These are phyloP conservation scores for Nothopassalora personata DNA, from an alignment of 2,329 filamentous ascomycete genomes.

Conservation along the genomic window DNA sequence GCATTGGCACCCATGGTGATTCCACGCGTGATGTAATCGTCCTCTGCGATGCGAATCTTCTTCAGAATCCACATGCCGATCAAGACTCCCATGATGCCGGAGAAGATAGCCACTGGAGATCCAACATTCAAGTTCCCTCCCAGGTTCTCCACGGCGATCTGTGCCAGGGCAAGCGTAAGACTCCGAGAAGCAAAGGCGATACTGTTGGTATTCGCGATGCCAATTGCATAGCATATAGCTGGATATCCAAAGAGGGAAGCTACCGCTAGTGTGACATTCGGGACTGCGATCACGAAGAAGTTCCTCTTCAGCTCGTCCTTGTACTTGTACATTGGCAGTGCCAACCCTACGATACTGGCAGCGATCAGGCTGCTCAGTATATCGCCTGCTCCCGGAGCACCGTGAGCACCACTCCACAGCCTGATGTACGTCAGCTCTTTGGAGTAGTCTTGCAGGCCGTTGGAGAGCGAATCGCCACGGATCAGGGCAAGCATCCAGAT, in stretches of 20 bases:
- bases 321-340: constrained; percentile 58
- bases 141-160: constrained; percentile 52
- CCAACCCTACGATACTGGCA: constrained; percentile 54
- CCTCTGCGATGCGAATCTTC: constrained; percentile 51
- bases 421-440: constrained; percentile 51
- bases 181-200: constrained; percentile 54
- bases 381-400: constrained; percentile 52
- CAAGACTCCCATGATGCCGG: constrained; percentile 55
- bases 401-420: constrained; percentile 42
- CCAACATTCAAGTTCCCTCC: constrained; percentile 53
- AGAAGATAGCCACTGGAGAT: constrained; percentile 55
- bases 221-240: constrained; percentile 49
- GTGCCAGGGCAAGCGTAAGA: constrained; percentile 56
- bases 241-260: constrained; percentile 56
- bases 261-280: constrained; percentile 49
- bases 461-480: constrained; percentile 38
- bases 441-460: constrained; percentile 46
- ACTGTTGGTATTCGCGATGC: constrained; percentile 49
- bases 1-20: constrained; percentile 58
- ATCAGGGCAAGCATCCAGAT: constrained; percentile 51
- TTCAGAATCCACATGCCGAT: constrained; percentile 48
- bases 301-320: constrained; percentile 47
- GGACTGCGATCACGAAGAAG: constrained; percentile 51
- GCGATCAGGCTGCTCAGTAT: constrained; percentile 52
- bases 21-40: constrained; percentile 60